phyloP scores from a whole-genome alignment of 2,329 filamentous ascomycete genomes.

The Talaromyces sp. region DNA sequence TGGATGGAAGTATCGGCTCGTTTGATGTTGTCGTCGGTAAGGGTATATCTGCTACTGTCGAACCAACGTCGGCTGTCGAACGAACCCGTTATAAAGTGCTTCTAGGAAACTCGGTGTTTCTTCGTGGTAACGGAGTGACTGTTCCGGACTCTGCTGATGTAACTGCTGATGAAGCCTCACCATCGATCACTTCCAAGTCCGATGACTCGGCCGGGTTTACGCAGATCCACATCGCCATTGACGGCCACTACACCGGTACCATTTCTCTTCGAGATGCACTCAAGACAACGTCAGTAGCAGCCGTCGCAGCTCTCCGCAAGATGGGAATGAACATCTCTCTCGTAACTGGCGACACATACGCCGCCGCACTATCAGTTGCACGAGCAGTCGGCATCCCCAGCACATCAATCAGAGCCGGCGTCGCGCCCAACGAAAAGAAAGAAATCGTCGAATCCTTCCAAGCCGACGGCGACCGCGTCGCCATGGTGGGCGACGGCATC shows the following conservation, averaged over 20 bases:
- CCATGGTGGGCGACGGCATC: constrained; percentile 98
- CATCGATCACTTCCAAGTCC: constrained; percentile 29
- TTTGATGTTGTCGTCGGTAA: constrained; percentile 80
- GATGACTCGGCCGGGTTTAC: constrained; percentile 64
- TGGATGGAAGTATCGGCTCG: constrained; percentile 80
- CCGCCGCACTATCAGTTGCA: constrained; percentile 80
- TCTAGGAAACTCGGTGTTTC: constrained; percentile 74
- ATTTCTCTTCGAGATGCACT: constrained; percentile 84
- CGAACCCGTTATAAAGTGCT: constrained; percentile 71
- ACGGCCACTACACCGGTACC: constrained; percentile 72
- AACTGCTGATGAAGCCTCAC: constrained; percentile 18
- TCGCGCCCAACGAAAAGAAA: constrained; percentile 87
- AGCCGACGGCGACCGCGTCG: constrained; percentile 68
- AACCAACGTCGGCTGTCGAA: constrained; percentile 65
- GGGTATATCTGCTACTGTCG: constrained; percentile 76
- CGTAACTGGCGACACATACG: constrained; percentile 85
- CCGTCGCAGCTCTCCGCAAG: constrained; percentile 72
- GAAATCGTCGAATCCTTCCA: constrained; percentile 75
- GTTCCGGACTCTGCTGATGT: constrained; percentile 38
- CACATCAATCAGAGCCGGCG: constrained; percentile 76
- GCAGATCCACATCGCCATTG: constrained; percentile 85
- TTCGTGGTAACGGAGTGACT: constrained; percentile 63
- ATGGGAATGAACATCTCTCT: constrained; percentile 87
- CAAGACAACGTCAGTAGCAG: constrained; percentile 77
- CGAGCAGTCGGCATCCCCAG: constrained; percentile 72